Base-by-base conservation (phyloP, 768 basidiomycete genomes). In the Hypholoma sublateritium region DNA sequence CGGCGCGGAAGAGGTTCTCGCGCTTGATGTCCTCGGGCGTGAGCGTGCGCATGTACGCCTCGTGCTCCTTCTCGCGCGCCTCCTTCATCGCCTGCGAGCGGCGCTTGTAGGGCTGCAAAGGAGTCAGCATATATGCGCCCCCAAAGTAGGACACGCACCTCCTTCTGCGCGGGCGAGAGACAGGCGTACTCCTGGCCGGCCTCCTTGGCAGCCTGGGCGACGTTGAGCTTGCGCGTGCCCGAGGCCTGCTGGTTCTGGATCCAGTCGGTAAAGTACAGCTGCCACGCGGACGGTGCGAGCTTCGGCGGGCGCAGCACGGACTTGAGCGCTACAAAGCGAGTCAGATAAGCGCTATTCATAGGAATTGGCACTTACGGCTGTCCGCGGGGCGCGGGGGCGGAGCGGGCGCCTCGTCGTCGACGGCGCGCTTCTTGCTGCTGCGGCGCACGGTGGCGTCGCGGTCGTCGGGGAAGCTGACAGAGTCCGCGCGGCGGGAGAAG, bases 211-310 rank as follows among this genome's bases (percentile, higher is more conserved):
- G 93, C 91, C 69, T 95, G 92, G 14, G 95, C 95, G 56, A 97
- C 93, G 71, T 97, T 96, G 35, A 96, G 82, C 74, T 96, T 96
- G 65, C 91, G 81, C 41, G 82, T 84, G 57, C 86, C 88, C 21
- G 84, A 81, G 57, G 86, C 85, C 72, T 92, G 90, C 69, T 91
- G 89, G 65, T 84, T 82, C 70, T 93, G 89, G 61, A 97, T 94
- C 86, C 91, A 95, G 69, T 96, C 93, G 21, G 93, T 93, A 70
- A 97, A 96, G 73, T 93, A 97, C 43, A 97, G 81, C 72, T 97
- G 95, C 95, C 95, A 97, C 53, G 94, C 92, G 3, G 93, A 95
- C 4, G 91, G 93, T 5, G 95, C 92, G 64, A 94, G 81, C 76
- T 95, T 94, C 47, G 94, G 94, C 17, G 91, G 93, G 42, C 87